Conservation (phyloP, 768 basidiomycete genomes). For the Tricholoma sp. region DNA sequence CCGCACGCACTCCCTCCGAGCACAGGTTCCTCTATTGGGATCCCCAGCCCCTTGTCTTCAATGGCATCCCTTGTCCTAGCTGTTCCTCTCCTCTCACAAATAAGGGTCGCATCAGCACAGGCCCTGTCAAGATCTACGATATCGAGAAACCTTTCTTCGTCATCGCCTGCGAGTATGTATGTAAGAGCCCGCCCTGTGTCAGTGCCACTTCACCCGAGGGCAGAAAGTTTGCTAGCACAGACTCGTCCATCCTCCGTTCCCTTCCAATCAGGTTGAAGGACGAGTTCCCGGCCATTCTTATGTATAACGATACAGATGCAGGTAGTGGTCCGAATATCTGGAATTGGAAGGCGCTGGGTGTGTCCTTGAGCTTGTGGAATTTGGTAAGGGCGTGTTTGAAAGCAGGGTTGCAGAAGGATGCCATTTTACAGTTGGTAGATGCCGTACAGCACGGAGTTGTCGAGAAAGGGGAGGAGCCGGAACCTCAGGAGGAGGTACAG, state of each 20-base stretch:
- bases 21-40: slow-evolving; percentile 88
- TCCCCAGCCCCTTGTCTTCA: slow-evolving; percentile 76
- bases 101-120: slow-evolving; percentile 65
- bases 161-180: slow-evolving; percentile 79
- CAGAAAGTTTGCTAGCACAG: slow-evolving; percentile 66
- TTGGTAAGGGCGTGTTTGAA: slow-evolving; percentile 57
- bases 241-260: slow-evolving; percentile 63
- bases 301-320: slow-evolving; percentile 52
- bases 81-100: slow-evolving; percentile 59
- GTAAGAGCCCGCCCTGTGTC: slow-evolving; percentile 46
- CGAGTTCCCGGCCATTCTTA: slow-evolving; percentile 65
- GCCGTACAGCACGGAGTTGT: slow-evolving; percentile 53
- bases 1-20: slow-evolving; percentile 62
- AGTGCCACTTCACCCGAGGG: slow-evolving; percentile 43
- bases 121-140: slow-evolving; percentile 76
- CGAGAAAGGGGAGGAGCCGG: slow-evolving; percentile 26
- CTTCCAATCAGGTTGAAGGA: slow-evolving; percentile 64
- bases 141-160: slow-evolving; percentile 77
- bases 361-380: slow-evolving; percentile 68
- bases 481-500: slow-evolving; percentile 6
- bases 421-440: slow-evolving; percentile 52
- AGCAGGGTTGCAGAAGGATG: slow-evolving; percentile 56
- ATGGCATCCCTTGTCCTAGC: slow-evolving; percentile 69
- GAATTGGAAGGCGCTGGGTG: slow-evolving; percentile 76
- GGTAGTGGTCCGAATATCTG: slow-evolving; percentile 58